A percentile compares a stretch with the other conserved stretches of the same genome.
Conservation (phyloP, 345 rosid genomes). For the Syzygium grande region DNA sequence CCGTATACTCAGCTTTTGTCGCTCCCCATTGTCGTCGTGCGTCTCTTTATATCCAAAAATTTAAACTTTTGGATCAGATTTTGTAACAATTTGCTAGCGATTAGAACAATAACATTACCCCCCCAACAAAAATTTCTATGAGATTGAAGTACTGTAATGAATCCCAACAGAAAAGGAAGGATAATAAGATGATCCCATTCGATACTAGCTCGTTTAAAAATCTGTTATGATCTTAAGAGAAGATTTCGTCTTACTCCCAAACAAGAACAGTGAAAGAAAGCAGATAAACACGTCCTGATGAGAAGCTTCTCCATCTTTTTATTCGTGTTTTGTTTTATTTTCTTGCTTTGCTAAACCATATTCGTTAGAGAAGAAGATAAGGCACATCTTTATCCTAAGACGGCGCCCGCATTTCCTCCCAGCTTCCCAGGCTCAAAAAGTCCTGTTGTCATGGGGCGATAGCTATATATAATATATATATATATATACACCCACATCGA, state of each 20-base stretch:
- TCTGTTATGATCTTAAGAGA: background rate
- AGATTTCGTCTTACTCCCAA: background rate
- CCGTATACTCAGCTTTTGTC: fast-evolving
- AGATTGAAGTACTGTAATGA: background rate
- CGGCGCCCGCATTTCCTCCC: background rate
- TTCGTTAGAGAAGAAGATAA: background rate
- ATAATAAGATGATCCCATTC: background rate
- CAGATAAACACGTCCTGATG: background rate
- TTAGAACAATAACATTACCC: too few species aligned
- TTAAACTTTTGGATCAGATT: fast-evolving
- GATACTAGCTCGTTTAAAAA: background rate
- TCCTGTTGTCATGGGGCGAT: background rate
- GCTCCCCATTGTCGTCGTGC: fast-evolving
- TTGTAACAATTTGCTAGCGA: too few species aligned
- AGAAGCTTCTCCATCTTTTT: background rate
- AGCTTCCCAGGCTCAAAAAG: background rate
- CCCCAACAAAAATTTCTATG: background rate
- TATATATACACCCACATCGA: background rate
- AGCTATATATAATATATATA: background rate
- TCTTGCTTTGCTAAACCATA: background rate
- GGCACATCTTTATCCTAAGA: background rate
- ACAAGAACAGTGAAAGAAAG: background rate
- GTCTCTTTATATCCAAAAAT: fast-evolving
- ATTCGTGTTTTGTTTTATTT: background rate
- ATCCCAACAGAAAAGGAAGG: background rate